Conservation (phyloP, 73 alveolate genomes). For the Stentor coeruleus region DNA sequence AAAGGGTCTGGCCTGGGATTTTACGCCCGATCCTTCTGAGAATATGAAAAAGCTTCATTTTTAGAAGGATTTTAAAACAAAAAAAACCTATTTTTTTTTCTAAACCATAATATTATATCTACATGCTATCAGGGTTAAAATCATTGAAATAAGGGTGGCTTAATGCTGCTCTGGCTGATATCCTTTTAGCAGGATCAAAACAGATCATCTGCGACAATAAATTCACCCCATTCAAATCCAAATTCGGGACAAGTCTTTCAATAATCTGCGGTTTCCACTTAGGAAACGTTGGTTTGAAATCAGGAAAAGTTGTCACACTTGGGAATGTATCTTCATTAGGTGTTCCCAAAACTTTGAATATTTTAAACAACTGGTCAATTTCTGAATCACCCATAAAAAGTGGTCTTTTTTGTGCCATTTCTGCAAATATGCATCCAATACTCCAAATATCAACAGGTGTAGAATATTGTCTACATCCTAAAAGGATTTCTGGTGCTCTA, state of each 20-base stretch:
- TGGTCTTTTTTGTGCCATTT: slow-evolving; percentile 84
- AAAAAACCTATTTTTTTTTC: too few relatives aligned
- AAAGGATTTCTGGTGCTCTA: slow-evolving; percentile 91
- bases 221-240: slow-evolving; percentile 74
- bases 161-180: slow-evolving; percentile 84
- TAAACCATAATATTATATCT: too few relatives aligned
- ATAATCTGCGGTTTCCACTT: slow-evolving; percentile 34
- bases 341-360: slow-evolving; percentile 82
- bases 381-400: slow-evolving; percentile 91
- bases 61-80: too few relatives aligned
- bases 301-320: slow-evolving; percentile 55
- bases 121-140: too few relatives aligned
- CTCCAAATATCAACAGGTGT: slow-evolving; percentile 96
- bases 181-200: slow-evolving; percentile 89
- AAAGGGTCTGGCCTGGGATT: too few relatives aligned
- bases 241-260: slow-evolving; percentile 47
- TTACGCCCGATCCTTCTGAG: too few relatives aligned
- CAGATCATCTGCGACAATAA: slow-evolving; percentile 72
- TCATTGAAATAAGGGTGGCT: slow-evolving; percentile 94
- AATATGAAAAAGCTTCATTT: too few relatives aligned
- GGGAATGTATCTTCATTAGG: slow-evolving; percentile 75
- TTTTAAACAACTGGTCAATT: slow-evolving; percentile 71
- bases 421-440: slow-evolving; percentile 95
- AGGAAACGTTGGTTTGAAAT: slow-evolving; percentile 48
- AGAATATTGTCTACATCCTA: slow-evolving; percentile 71